These are phyloP conservation scores for Papilionanthe hybrid DNA, from an alignment of 116 monocot species.

Conservation along the genomic window DNA sequence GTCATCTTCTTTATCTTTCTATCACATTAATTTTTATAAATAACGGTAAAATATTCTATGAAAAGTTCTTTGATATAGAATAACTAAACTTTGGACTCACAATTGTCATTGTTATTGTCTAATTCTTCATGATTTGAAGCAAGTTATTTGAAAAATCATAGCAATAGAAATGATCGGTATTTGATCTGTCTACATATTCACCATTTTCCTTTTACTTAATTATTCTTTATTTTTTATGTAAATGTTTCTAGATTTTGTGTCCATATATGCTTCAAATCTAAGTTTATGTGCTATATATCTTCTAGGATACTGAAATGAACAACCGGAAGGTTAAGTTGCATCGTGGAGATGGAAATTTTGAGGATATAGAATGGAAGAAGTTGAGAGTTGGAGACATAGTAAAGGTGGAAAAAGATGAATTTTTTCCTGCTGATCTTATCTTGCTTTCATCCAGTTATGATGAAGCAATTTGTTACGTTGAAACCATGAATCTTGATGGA, in stretches of 20 bases:
- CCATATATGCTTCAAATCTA: background rate
- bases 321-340: constrained; percentile 60
- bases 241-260: background rate
- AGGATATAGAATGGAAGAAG: constrained; percentile 49
- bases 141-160: background rate
- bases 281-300: background rate
- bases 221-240: background rate
- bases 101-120: background rate
- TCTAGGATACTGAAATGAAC: constrained; percentile 80
- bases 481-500: constrained; percentile 90
- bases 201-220: background rate
- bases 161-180: background rate
- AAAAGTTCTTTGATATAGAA: no score
- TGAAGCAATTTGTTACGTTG: constrained; percentile 77
- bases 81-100: no score
- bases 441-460: constrained; percentile 79
- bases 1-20: no score
- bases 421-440: constrained; percentile 74
- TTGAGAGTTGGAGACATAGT: constrained; percentile 78
- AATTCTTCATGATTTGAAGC: background rate
- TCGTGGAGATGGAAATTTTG: constrained; percentile 43
- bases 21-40: no score
- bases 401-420: constrained; percentile 73
- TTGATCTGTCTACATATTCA: background rate
- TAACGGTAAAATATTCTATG: no score